Evolutionary conservation across 768 basidiomycete species (phyloP).

Genomic region (Tricholoma bakamatsutake): DNA sequence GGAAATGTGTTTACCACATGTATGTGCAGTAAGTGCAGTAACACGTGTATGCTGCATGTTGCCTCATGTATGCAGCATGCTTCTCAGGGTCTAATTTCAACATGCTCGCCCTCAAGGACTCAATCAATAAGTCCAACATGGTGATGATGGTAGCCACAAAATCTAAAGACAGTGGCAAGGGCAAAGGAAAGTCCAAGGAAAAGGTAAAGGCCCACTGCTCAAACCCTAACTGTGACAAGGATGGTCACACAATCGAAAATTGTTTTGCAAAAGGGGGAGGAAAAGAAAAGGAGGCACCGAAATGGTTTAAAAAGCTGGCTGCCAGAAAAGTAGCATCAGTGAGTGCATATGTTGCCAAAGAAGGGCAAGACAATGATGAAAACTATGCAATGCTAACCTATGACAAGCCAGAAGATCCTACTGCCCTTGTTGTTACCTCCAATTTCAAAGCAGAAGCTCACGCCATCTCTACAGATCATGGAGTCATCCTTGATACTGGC

Average conservation of each 20-base stretch:
- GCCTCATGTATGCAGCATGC: too few relatives aligned
- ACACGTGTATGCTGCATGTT: too few relatives aligned
- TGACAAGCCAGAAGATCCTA: not conserved
- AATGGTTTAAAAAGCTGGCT: too few relatives aligned
- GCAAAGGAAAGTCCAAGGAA: not conserved
- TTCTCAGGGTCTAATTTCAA: too few relatives aligned
- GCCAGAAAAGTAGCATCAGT: not conserved
- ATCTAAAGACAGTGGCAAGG: not conserved
- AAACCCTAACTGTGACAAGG: not conserved
- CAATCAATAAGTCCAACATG: too few relatives aligned
- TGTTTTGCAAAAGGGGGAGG: not conserved
- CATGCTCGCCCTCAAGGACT: too few relatives aligned
- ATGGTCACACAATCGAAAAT: not conserved
- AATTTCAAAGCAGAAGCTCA: too few relatives aligned
- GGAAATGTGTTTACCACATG: too few relatives aligned
- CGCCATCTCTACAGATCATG: too few relatives aligned
- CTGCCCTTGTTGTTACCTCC: too few relatives aligned
- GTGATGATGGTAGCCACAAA: not conserved
- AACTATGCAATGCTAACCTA: not conserved
- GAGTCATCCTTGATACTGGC: too few relatives aligned
- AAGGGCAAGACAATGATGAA: not conserved
- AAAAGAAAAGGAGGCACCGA: not conserved
- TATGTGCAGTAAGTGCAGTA: too few relatives aligned
- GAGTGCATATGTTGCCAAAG: not conserved
- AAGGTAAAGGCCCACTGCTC: not conserved